Percentiles rank a stretch among this genome's conserved stretches.
Evolutionary conservation across 441 rosid species (phyloP).

Genomic region (Populus hybrid): DNA sequence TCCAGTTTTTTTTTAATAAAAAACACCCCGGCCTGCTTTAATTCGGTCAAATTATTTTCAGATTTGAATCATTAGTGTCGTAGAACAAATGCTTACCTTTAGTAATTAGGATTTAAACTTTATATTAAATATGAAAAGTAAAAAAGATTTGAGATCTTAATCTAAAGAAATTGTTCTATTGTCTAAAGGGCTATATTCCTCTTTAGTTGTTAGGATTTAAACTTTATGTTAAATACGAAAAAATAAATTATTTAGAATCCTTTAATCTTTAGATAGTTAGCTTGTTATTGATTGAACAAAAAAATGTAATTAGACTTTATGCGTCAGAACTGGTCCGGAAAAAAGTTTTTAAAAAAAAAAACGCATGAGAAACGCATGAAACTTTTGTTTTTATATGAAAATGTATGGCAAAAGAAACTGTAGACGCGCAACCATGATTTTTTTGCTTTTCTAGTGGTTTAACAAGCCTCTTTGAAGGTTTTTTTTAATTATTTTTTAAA

Average conservation of each 20-base stretch:
- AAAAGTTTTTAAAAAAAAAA: too few relatives aligned
- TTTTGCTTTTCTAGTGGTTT: too few relatives aligned
- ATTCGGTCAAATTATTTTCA: not conserved
- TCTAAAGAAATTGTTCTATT: not conserved
- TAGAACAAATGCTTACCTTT: too few relatives aligned
- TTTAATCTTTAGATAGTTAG: too few relatives aligned
- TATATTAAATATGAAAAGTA: too few relatives aligned
- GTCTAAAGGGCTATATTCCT: not conserved
- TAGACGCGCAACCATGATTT: not conserved
- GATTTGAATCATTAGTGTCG: not conserved
- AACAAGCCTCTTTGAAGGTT: rapidly evolving
- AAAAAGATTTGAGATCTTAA: not conserved
- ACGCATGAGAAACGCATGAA: not conserved
- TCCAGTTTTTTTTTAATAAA: not conserved
- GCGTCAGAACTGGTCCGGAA: too few relatives aligned
- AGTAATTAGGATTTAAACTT: too few relatives aligned
- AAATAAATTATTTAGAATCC: too few relatives aligned
- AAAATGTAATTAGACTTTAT: too few relatives aligned
- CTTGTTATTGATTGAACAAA: too few relatives aligned
- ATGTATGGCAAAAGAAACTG: not conserved
- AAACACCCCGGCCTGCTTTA: not conserved
- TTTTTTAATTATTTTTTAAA: too few relatives aligned
- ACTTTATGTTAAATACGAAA: not conserved
- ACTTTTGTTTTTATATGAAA: not conserved
- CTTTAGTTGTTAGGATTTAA: not conserved